phyloP scores from a whole-genome alignment of 352 stramenopile genomes.

The Bremia lactucae region DNA sequence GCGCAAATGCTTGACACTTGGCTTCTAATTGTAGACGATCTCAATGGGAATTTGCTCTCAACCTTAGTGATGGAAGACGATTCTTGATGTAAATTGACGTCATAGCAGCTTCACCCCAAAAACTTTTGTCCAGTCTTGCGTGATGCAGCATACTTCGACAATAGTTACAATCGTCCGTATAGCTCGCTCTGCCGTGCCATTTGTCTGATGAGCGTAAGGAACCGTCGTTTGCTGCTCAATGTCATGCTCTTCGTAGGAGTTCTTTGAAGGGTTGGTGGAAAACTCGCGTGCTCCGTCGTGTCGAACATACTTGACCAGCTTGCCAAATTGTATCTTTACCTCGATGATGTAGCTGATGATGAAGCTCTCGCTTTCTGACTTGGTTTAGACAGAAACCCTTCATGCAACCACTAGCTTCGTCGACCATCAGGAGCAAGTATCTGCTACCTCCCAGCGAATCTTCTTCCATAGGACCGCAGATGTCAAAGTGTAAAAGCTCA shows the following conservation, averaged over 20 bases:
- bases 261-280: not conserved
- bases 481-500: not conserved
- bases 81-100: slow-evolving; percentile 1
- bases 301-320: not conserved
- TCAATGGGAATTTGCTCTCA: slow-evolving; percentile 1
- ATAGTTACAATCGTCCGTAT: slow-evolving; percentile 11
- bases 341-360: no score
- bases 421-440: not conserved
- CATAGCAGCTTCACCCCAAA: slow-evolving; percentile 2
- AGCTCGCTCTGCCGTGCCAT: slow-evolving; percentile 4
- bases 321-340: not conserved
- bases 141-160: slow-evolving; percentile 7
- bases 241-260: slow-evolving; percentile 2
- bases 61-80: no score
- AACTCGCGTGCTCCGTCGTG: no score
- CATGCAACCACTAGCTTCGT: not conserved
- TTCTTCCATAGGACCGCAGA: no score
- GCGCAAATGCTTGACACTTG: slow-evolving; percentile 8
- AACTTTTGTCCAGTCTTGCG: slow-evolving; percentile 5
- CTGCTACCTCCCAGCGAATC: not conserved
- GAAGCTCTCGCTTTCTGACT: not conserved
- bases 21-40: slow-evolving; percentile 5
- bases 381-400: not conserved
- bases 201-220: slow-evolving; percentile 6
- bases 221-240: slow-evolving; percentile 8